These are phyloP conservation scores for Calvatia gigantea DNA, from an alignment of 768 basidiomycete species.

Conservation along the genomic window DNA sequence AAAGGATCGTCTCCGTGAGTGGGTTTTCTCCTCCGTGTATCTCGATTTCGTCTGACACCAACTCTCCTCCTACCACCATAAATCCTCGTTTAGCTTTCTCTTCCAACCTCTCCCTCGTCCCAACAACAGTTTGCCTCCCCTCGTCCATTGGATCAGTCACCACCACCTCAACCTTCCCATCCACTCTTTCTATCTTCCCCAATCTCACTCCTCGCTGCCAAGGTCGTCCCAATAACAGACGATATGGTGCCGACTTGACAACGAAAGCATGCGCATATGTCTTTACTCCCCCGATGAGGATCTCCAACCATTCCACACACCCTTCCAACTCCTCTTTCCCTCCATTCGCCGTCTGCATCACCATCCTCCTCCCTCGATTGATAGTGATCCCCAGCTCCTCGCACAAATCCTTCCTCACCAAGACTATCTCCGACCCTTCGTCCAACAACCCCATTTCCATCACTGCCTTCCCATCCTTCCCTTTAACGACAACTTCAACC, in stretches of 20 bases:
- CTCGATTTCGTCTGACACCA: not conserved
- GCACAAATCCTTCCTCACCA: slow-evolving; percentile 18
- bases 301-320: slow-evolving; percentile 15
- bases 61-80: not conserved
- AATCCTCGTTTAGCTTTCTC: not conserved
- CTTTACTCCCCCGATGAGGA: slow-evolving; percentile 15
- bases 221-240: slow-evolving; percentile 16
- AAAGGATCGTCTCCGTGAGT: not conserved
- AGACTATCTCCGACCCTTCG: slow-evolving; percentile 23
- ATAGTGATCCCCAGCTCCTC: slow-evolving; percentile 11
- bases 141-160: not conserved
- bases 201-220: slow-evolving; percentile 20
- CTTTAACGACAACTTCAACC: slow-evolving; percentile 10
- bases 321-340: slow-evolving; percentile 12
- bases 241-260: slow-evolving; percentile 16
- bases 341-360: slow-evolving; percentile 22
- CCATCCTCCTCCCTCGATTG: slow-evolving; percentile 16
- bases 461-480: not conserved
- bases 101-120: not conserved
- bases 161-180: not conserved
- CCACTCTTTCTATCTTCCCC: slow-evolving; percentile 3
- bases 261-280: slow-evolving; percentile 23
- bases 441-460: slow-evolving; percentile 14
- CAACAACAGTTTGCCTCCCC: not conserved
- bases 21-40: not conserved